phyloP scores from a whole-genome alignment of 352 stramenopile species.

The Aphanomyces euteiches region DNA sequence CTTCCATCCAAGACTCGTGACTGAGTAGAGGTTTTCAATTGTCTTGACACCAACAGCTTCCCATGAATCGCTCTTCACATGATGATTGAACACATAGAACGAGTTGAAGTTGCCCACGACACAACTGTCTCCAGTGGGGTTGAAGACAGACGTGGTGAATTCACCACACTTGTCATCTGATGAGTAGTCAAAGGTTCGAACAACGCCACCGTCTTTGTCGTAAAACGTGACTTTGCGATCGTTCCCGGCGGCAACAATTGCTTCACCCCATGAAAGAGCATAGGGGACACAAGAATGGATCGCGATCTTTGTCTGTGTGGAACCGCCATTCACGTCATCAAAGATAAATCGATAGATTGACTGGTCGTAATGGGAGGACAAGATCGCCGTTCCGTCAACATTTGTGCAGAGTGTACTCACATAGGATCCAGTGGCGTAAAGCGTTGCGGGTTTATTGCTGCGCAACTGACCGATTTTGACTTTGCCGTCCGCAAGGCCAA shows the following conservation, averaged over 20 bases:
- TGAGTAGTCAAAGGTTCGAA: constrained; percentile 89
- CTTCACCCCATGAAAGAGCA: constrained; percentile 87
- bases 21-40: constrained; percentile 91
- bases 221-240: constrained; percentile 91
- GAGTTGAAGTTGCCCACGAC: constrained; percentile 92
- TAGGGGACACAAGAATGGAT: constrained; percentile 87
- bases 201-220: constrained; percentile 74
- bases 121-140: constrained; percentile 88
- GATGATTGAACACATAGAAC: constrained; percentile 89
- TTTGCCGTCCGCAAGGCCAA: constrained; percentile 91
- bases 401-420: constrained; percentile 82
- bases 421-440: constrained; percentile 86
- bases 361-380: constrained; percentile 90
- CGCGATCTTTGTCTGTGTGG: constrained; percentile 82
- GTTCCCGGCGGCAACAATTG: constrained; percentile 88
- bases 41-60: constrained; percentile 72
- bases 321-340: constrained; percentile 75
- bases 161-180: constrained; percentile 75
- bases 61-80: constrained; percentile 82
- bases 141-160: constrained; percentile 80
- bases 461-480: constrained; percentile 91
- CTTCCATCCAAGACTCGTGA: constrained; percentile 91
- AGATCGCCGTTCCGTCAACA: constrained; percentile 78
- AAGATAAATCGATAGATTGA: constrained; percentile 92
- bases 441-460: constrained; percentile 89